These are phyloP conservation scores for Baorangia bicolor DNA, from an alignment of 768 basidiomycete genomes.

Conservation along the genomic window DNA sequence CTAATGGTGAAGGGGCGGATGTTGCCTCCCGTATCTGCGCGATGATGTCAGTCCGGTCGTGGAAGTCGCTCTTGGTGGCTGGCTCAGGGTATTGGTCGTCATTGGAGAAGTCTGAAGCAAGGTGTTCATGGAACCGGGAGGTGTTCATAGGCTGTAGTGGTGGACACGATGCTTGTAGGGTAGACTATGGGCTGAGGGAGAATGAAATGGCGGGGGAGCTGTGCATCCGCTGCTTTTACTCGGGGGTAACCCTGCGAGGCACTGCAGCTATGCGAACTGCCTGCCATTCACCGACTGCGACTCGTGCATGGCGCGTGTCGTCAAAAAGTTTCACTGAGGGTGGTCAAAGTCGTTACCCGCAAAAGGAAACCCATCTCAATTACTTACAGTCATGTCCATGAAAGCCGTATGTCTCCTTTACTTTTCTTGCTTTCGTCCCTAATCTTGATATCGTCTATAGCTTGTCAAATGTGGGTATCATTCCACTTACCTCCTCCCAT, in stretches of 20 bases:
- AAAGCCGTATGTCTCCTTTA: constrained; percentile 60
- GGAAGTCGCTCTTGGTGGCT: background rate
- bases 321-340: constrained; percentile 1
- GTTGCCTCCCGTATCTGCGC: constrained; percentile 44
- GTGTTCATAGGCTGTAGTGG: constrained; percentile 21
- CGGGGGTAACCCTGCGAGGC: constrained; percentile 7
- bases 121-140: constrained; percentile 33
- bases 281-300: constrained; percentile 1
- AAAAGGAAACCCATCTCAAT: no score
- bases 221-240: constrained; percentile 11
- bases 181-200: constrained; percentile 6
- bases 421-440: background rate
- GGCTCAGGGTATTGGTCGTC: constrained; percentile 17
- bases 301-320: constrained; percentile 23
- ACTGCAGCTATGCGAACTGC: constrained; percentile 9
- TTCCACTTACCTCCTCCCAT: background rate
- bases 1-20: constrained; percentile 44
- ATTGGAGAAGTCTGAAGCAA: constrained; percentile 17
- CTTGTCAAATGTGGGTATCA: constrained; percentile 57
- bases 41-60: constrained; percentile 34
- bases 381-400: constrained; percentile 68
- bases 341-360: background rate
- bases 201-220: background rate
- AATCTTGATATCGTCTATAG: constrained; percentile 25
- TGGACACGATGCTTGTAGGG: constrained; percentile 11